Percentiles rank a stretch among this genome's conserved stretches.
phyloP scores from a whole-genome alignment of 176 grass and related monocot species.

The Guadua angustifolia region DNA sequence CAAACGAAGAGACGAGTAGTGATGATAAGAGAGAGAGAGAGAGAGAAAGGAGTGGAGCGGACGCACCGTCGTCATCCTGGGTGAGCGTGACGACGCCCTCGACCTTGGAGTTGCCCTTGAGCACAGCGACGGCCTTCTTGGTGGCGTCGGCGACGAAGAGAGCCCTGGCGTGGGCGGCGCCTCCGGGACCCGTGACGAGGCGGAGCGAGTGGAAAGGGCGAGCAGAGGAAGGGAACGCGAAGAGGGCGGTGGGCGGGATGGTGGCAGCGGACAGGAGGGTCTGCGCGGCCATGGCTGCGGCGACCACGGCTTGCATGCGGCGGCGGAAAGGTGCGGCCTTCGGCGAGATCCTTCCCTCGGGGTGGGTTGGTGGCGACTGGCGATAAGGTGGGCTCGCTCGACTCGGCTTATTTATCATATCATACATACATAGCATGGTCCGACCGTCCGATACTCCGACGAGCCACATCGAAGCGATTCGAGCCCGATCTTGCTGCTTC shows the following conservation, averaged over 20 bases:
- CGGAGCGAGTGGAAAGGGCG: constrained; percentile 73
- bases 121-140: constrained; percentile 88
- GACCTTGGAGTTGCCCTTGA: constrained; percentile 79
- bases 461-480: neutral
- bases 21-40: neutral
- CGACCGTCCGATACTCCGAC: no score
- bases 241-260: constrained; percentile 1
- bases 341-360: neutral
- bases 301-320: constrained; percentile 8
- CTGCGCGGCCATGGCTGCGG: constrained; percentile 72
- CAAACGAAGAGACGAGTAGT: neutral
- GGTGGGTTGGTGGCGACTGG: neutral
- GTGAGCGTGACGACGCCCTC: constrained; percentile 83
- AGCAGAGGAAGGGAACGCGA: constrained; percentile 53
- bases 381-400: constrained; percentile 43
- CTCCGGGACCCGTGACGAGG: constrained; percentile 25
- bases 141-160: constrained; percentile 61
- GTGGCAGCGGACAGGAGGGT: constrained; percentile 54
- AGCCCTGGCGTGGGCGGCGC: constrained; percentile 36
- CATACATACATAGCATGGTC: no score
- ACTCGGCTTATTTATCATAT: neutral
- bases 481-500: neutral
- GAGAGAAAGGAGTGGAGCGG: neutral
- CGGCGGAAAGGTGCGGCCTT: neutral
- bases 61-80: constrained; percentile 74